Base-by-base conservation (phyloP, 2,329 filamentous ascomycete species). In the Ascochyta lentis region DNA sequence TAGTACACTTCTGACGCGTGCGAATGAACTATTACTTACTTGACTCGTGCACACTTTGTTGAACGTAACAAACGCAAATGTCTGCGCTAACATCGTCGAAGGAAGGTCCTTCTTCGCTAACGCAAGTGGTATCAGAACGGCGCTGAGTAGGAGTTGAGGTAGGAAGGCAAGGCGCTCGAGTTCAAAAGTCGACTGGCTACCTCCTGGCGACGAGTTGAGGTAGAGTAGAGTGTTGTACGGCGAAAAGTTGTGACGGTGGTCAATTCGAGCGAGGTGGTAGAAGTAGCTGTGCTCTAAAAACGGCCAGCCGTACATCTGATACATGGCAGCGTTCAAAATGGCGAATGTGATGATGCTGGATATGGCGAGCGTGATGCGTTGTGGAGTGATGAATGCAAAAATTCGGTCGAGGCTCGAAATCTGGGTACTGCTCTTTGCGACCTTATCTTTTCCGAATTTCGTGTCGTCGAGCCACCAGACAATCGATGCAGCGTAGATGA, bases 11-110 rank as follows among this genome's bases (percentile, higher is more conserved):
- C 27, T 16, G n/a, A 9, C 6, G n/a, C 8, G 39, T 15, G n/a
- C 40, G 15, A 47, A 23, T 31, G 22, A 7, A 16, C n/a, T 12
- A 29, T 23, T 13, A 71, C 83, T 61, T 84, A 95, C 92, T 84
- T 98, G 94, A 70, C 92, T 96, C 3, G 95, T 99, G 83, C 94
- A 98, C 59, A 99, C 95, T 80, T 99, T 99, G 79, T 99, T 99
- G 67, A 98, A 98, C 0, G 92, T 89, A 4, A 98, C 95, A 76
- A 99, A 99, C 0, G 94, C 91, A 77, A 97, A 96, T 0, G 95
- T 98, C 77, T 99, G 95, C 4, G 91, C 92, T 59, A 98, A 84
- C 90, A 98, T 93, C 5, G 91, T 89, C 0, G 87, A 85, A 0
- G 93, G 83, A 0, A 99, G 83, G 67, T 95, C 88, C 66, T 86